Evolutionary conservation across 257 asterid genomes (phyloP).

Genomic region (Solanum neorickii): DNA sequence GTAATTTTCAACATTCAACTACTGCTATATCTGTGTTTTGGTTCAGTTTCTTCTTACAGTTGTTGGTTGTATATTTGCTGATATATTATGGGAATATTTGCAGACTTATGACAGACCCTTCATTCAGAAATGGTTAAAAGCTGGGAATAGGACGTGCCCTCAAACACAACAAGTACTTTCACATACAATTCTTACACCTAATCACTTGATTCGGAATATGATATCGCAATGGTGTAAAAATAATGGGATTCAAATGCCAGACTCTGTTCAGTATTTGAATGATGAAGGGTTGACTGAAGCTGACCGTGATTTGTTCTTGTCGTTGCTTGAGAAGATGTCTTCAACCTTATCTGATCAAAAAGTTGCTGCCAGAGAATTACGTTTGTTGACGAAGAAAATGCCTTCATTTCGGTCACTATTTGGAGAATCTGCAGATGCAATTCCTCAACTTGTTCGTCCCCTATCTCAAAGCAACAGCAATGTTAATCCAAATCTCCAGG

Average conservation of each 20-base stretch:
- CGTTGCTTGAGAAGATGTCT: constrained; percentile 50
- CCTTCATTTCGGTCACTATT: constrained; percentile 76
- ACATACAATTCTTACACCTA: constrained; percentile 62
- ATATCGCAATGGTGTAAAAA: constrained; percentile 66
- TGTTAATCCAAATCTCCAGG: constrained; percentile 50
- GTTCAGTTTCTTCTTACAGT: no score
- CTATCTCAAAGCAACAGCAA: constrained; percentile 26
- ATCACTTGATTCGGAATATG: constrained; percentile 55
- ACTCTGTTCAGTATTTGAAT: constrained; percentile 18
- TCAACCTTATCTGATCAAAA: constrained; percentile 43
- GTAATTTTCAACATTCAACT: background rate
- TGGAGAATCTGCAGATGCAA: constrained; percentile 44
- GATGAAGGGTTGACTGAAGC: constrained; percentile 54
- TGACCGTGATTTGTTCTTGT: constrained; percentile 41
- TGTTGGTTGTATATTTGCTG: background rate
- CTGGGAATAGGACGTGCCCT: constrained; percentile 90
- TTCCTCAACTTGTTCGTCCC: constrained; percentile 56
- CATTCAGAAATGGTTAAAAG: constrained; percentile 74
- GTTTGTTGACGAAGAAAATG: constrained; percentile 51
- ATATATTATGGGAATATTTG: constrained; percentile 4
- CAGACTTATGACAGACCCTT: constrained; percentile 86
- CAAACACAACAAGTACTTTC: constrained; percentile 74
- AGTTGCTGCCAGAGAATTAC: constrained; percentile 66
- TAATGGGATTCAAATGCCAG: constrained; percentile 47
- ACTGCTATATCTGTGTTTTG: background rate